These are phyloP conservation scores for Metroxylon sagu DNA, from an alignment of 176 grass and related monocot species.

Conservation along the genomic window DNA sequence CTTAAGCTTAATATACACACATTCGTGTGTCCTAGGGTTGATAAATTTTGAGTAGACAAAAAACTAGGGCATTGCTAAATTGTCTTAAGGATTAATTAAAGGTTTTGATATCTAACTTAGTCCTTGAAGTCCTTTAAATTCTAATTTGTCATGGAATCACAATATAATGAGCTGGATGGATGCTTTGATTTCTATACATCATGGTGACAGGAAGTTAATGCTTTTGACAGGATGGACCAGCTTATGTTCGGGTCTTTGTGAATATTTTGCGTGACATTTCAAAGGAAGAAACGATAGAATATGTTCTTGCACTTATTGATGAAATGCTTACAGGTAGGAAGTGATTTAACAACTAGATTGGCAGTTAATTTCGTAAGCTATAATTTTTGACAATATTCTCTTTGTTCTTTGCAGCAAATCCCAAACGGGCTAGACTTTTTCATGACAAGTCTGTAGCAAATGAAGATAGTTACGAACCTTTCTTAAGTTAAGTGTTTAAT, in stretches of 20 bases:
- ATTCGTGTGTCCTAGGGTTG: too few species aligned
- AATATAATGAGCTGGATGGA: too few species aligned
- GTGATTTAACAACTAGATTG: slow-evolving; percentile 8
- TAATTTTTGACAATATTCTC: slow-evolving; percentile 26
- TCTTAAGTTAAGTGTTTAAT: slow-evolving; percentile 64
- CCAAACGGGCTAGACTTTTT: slow-evolving; percentile 61
- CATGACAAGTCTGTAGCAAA: slow-evolving; percentile 67
- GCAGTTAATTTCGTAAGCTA: neutral
- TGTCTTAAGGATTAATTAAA: too few species aligned
- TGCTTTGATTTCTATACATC: too few species aligned
- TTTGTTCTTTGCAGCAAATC: slow-evolving; percentile 60
- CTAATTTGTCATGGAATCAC: too few species aligned
- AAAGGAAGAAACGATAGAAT: slow-evolving; percentile 95
- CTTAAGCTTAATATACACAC: too few species aligned
- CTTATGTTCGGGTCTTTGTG: slow-evolving; percentile 62
- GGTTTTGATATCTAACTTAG: too few species aligned
- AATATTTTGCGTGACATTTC: slow-evolving; percentile 71
- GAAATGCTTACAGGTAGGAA: slow-evolving; percentile 77
- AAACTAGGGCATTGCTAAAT: too few species aligned
- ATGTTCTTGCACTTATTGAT: slow-evolving; percentile 91
- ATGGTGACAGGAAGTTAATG: neutral
- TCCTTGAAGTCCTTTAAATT: too few species aligned
- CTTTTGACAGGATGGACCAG: slow-evolving; percentile 65
- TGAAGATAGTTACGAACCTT: slow-evolving; percentile 85
- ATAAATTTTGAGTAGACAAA: too few species aligned